Base-by-base conservation (phyloP, 2,329 filamentous ascomycete species). In the Aspergillus caelatus region DNA sequence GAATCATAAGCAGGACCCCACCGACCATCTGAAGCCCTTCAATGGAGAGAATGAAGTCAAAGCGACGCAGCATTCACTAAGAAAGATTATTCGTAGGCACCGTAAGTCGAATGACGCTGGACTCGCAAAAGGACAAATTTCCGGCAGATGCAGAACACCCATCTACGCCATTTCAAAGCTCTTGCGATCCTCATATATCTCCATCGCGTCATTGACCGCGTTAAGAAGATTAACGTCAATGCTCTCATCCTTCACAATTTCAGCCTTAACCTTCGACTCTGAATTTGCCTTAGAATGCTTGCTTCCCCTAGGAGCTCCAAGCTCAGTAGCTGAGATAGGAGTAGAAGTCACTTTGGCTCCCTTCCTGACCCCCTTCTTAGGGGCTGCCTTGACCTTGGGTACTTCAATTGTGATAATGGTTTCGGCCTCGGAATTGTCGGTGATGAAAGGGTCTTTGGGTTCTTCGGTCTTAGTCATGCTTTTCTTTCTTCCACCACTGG, bases 271-370 rank as follows among this genome's bases (percentile, higher is more conserved):
- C 14, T 32, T 52, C 28, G 28, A 2, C 11, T 12, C 9, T 6
- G 7, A 10, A 21, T 19, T 10, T 9, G 26, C 3, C 48, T 52
- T 9, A 6, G 48, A 11, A 19, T 41, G 19, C 10, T 60, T 57
- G 14, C 21, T 14, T 16, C 55, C 61, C 50, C 58, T 63, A 14
- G 32, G 2, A 12, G 41, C 26, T 16, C 46, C 48, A 46, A 39
- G 32, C 8, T 32, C 57, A 19, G 67, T 69, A 6, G 68, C 68
- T 4, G 68, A 64, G n/a, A 68, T 64, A 0, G 71, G 70, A n/a
- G 65, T 64, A 1, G 63, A 63, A 21, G 64, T 56, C 16, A 58
- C 61, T 39, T 71, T 70, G 1, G 68, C 67, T 10, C 68, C 66
- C 19, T 41, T 26, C 46, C 52, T 55, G 21, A 14, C 7, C 9